phyloP scores from a whole-genome alignment of 106 monocot genomes.

The Dioscorea zingiberensis region DNA sequence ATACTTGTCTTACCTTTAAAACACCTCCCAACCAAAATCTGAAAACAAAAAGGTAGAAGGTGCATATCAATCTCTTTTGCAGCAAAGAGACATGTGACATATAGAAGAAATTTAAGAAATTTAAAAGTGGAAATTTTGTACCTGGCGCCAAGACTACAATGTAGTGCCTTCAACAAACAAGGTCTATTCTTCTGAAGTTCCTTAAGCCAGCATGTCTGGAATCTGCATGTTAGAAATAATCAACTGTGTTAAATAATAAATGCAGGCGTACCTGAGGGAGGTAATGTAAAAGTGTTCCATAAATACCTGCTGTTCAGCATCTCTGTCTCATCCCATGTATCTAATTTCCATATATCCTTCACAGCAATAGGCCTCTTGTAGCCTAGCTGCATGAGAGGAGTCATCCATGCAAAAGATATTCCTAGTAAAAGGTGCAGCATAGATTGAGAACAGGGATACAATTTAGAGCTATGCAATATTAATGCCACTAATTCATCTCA shows the following conservation, averaged over 20 bases:
- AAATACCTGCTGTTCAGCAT: not conserved
- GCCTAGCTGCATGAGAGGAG: slow-evolving; percentile 3
- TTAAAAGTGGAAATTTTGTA: not conserved
- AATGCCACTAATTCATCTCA: too few species aligned
- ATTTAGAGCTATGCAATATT: not conserved
- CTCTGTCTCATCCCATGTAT: slow-evolving; percentile 7
- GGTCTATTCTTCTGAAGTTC: not conserved
- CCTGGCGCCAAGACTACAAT: not conserved
- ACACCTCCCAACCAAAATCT: slow-evolving; percentile 5
- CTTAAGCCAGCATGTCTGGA: not conserved
- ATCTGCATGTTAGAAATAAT: not conserved
- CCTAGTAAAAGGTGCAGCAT: not conserved
- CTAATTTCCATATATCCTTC: slow-evolving; percentile 1
- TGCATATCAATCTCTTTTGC: too few species aligned
- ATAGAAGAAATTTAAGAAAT: too few species aligned
- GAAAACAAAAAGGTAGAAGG: not conserved
- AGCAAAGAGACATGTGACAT: not conserved
- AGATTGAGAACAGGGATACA: not conserved
- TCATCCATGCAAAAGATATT: not conserved
- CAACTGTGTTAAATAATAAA: too few species aligned
- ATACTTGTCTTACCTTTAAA: slow-evolving; percentile 2
- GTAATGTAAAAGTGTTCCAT: too few species aligned
- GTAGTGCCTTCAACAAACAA: not conserved
- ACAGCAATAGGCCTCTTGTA: not conserved
- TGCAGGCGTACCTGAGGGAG: too few species aligned